A percentile compares a stretch with the other conserved stretches of the same genome.
These are phyloP conservation scores for Crinitomyces ghanaensis DNA, from an alignment of 805 yeast genomes.

Conservation along the genomic window DNA sequence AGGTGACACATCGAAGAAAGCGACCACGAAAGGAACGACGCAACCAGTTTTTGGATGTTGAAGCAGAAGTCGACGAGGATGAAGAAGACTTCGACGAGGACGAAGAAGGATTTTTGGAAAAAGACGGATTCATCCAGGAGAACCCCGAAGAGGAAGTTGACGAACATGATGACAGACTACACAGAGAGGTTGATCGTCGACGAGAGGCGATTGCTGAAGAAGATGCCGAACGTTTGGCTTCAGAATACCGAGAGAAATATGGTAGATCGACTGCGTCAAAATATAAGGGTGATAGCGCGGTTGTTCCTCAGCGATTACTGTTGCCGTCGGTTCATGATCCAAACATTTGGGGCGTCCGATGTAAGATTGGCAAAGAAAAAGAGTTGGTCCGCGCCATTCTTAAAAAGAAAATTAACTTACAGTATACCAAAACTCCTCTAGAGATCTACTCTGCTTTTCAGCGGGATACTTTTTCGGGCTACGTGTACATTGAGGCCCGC, in stretches of 20 bases:
- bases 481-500: constrained; percentile 88
- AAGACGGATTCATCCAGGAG: constrained; percentile 45
- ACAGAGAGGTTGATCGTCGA: constrained; percentile 73
- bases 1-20: constrained; percentile 52
- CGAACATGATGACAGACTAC: constrained; percentile 61
- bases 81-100: constrained; percentile 91
- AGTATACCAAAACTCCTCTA: constrained; percentile 63
- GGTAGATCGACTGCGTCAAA: constrained; percentile 74
- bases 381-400: constrained; percentile 74
- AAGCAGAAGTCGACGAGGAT: constrained; percentile 97
- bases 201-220: constrained; percentile 75
- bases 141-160: constrained; percentile 46
- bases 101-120: constrained; percentile 82
- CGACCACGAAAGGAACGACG: constrained; percentile 36
- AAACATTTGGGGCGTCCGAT: constrained; percentile 88
- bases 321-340: constrained; percentile 96
- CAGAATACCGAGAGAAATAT: constrained; percentile 81
- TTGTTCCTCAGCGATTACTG: constrained; percentile 85
- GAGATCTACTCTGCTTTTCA: constrained; percentile 86
- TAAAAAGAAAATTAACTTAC: constrained; percentile 72
- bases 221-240: constrained; percentile 91
- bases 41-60: constrained; percentile 93
- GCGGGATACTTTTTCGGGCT: constrained; percentile 85
- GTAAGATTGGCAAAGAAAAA: constrained; percentile 87
- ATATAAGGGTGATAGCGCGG: constrained; percentile 74